These are phyloP conservation scores for Allantophomopsis cytisporea DNA, from an alignment of 2,329 filamentous ascomycete species.

Conservation along the genomic window DNA sequence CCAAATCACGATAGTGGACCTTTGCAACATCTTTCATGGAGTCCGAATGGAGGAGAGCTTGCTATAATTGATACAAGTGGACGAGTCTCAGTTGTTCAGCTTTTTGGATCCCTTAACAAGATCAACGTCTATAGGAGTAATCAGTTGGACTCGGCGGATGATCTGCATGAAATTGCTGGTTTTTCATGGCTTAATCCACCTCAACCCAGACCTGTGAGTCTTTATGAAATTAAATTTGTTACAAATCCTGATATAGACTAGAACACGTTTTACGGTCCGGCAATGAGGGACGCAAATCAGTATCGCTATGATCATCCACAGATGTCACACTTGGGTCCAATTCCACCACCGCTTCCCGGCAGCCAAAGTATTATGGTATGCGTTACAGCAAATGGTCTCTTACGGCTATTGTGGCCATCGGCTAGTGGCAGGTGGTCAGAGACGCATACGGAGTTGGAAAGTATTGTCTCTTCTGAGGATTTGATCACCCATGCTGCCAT, in stretches of 20 bases:
- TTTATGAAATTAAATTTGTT: not conserved
- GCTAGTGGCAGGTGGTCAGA: constrained; percentile 61
- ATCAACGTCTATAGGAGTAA: constrained; percentile 48
- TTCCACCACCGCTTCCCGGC: no score
- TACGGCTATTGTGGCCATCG: constrained; percentile 69
- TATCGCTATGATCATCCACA: constrained; percentile 61
- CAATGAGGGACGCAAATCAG: constrained; percentile 39
- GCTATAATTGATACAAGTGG: constrained; percentile 73
- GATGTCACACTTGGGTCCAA: constrained; percentile 51
- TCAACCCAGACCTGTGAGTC: constrained; percentile 13
- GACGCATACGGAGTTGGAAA: constrained; percentile 59
- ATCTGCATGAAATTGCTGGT: constrained; percentile 67
- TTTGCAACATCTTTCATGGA: constrained; percentile 75
- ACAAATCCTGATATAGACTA: constrained; percentile 12
- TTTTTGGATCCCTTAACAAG: constrained; percentile 61
- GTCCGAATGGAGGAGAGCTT: constrained; percentile 59
- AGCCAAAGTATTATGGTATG: constrained; percentile 30
- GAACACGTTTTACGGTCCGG: constrained; percentile 42
- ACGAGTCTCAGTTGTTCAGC: constrained; percentile 60
- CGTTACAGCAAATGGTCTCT: constrained; percentile 58
- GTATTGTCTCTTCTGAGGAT: constrained; percentile 57
- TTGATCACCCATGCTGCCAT: constrained; percentile 70
- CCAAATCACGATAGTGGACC: constrained; percentile 48
- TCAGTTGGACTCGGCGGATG: constrained; percentile 56
- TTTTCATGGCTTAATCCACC: constrained; percentile 62